A percentile compares a stretch with the other conserved stretches of the same genome.
phyloP scores from a whole-genome alignment of 768 basidiomycete species.

The Ramaria sp. region DNA sequence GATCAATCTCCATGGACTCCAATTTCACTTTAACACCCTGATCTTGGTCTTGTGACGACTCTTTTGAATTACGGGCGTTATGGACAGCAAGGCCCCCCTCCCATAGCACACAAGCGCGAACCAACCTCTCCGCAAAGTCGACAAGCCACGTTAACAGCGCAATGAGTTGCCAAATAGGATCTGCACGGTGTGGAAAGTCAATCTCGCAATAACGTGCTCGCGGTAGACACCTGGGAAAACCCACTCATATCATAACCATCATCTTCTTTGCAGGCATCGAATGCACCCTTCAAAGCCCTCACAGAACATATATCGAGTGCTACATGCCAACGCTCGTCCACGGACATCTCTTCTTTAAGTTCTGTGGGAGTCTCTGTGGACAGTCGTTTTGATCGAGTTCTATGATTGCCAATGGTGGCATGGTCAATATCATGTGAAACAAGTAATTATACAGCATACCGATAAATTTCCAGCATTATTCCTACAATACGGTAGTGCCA shows the following conservation, averaged over 20 bases:
- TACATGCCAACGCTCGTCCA: conserved; percentile 43
- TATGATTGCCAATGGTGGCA: conserved; percentile 38
- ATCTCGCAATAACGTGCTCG: too few relatives aligned
- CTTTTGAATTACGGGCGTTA: neutral
- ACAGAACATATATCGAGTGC: conserved; percentile 60
- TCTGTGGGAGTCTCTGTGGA: conserved; percentile 19
- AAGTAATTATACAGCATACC: neutral
- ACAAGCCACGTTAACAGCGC: conserved; percentile 53
- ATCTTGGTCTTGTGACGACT: neutral
- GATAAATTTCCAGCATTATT: neutral
- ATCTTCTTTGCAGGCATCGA: conserved; percentile 45
- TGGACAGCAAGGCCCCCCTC: too few relatives aligned
- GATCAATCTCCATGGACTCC: neutral
- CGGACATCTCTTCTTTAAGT: conserved; percentile 24
- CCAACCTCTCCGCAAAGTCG: conserved; percentile 45
- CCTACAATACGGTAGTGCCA: conserved; percentile 19
- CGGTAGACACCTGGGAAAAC: conserved; percentile 9
- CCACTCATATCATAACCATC: conserved; percentile 54
- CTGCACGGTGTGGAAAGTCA: too few relatives aligned
- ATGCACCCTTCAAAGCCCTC: conserved; percentile 46
- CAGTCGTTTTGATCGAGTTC: conserved; percentile 22
- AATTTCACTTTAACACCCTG: too few relatives aligned
- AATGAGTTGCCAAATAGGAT: conserved; percentile 57
- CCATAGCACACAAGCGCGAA: conserved; percentile 22
- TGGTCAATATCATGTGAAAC: conserved; percentile 18